Conservation (phyloP, 2,329 filamentous ascomycete species). For the Colletotrichum navitas region DNA sequence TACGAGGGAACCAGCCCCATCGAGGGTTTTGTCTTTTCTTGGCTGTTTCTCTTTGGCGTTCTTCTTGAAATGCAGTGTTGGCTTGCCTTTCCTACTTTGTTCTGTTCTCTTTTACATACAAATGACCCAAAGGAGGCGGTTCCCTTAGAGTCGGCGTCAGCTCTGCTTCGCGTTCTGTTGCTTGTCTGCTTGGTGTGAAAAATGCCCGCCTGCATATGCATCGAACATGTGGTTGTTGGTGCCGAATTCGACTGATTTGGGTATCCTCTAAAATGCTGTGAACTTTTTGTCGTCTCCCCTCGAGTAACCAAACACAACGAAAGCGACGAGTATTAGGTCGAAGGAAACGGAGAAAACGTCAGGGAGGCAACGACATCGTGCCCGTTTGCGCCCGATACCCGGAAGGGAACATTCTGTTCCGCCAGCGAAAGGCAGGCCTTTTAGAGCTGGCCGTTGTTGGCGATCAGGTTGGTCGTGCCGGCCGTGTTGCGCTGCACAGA, state of each 20-base stretch:
- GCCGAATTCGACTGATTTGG: conserved; percentile 30
- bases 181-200: conserved; percentile 12
- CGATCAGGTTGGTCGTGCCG: conserved; percentile 66
- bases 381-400: conserved; percentile 1
- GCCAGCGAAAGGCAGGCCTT: neutral
- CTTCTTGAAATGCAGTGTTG: conserved; percentile 28
- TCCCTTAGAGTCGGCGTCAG: neutral
- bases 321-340: conserved; percentile 31
- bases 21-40: conserved; percentile 32
- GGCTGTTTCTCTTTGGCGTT: conserved; percentile 3
- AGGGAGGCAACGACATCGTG: conserved; percentile 21
- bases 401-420: conserved; percentile 3
- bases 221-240: neutral
- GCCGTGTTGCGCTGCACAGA: conserved; percentile 56
- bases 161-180: conserved; percentile 3
- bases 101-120: conserved; percentile 30
- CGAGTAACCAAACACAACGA: conserved; percentile 21
- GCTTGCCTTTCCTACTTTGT: conserved; percentile 28
- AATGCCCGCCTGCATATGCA: conserved; percentile 33
- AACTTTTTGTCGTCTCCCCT: conserved; percentile 28
- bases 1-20: conserved; percentile 39
- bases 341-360: conserved; percentile 20
- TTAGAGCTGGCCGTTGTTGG: conserved; percentile 65
- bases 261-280: conserved; percentile 42
- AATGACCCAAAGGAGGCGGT: neutral